Conservation (phyloP, 495 filamentous ascomycete species). For the Lepidopterella palustris region DNA sequence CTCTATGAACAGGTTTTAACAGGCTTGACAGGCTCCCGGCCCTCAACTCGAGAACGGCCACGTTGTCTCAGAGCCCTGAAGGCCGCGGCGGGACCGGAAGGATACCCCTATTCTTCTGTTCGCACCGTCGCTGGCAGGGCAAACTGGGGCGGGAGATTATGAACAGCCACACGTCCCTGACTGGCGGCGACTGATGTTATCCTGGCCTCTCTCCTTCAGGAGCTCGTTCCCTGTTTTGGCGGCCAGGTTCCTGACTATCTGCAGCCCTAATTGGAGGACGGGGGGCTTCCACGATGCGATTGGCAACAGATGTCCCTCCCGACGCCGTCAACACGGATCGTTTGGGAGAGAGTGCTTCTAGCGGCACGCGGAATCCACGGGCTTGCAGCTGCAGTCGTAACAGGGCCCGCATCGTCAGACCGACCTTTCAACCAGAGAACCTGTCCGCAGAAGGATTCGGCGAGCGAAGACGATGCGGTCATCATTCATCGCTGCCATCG, state of each 20-base stretch:
- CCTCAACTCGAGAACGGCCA: neutral
- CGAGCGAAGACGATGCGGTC: neutral
- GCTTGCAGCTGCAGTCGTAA: neutral
- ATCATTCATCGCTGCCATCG: neutral
- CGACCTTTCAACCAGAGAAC: neutral
- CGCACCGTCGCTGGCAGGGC: neutral
- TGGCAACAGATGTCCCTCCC: neutral
- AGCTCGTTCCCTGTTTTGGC: neutral
- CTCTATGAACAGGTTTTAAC: neutral
- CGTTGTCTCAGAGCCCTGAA: slow-evolving; percentile 1
- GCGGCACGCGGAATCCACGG: neutral
- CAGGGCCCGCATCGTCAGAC: neutral
- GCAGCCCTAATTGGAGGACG: neutral
- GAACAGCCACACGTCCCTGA: neutral
- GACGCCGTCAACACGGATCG: neutral
- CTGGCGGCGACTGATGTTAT: neutral
- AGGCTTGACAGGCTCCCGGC: neutral
- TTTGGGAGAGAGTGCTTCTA: neutral
- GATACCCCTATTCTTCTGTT: neutral
- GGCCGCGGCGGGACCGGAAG: neutral
- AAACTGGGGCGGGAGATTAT: neutral
- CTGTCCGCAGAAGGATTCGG: neutral
- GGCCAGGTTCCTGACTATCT: slow-evolving; percentile 2
- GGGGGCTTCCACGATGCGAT: neutral
- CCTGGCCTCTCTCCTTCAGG: neutral